Percentiles rank a stretch among this genome's conserved stretches.
phyloP scores from a whole-genome alignment of 805 yeast genomes.

The Lipomyces oligophaga region DNA sequence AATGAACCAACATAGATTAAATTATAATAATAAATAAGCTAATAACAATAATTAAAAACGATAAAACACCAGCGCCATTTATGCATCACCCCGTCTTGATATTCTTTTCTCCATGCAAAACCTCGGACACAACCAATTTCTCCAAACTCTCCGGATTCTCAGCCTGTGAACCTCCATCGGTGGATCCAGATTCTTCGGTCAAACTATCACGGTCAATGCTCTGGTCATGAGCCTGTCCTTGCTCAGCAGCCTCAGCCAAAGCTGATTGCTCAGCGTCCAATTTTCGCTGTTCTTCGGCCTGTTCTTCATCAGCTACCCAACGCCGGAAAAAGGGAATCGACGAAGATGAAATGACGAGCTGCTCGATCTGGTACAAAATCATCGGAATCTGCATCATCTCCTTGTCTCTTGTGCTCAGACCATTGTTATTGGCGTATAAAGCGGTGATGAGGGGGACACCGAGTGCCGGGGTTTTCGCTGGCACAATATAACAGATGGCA shows the following conservation, averaged over 20 bases:
- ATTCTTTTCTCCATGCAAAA: too few species aligned
- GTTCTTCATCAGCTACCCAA: slow-evolving; percentile 50
- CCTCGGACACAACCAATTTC: too few species aligned
- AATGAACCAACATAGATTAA: too few species aligned
- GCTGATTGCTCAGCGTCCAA: slow-evolving; percentile 5
- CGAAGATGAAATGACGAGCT: slow-evolving; percentile 76
- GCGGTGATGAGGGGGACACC: slow-evolving; percentile 79
- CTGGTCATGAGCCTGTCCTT: too few species aligned
- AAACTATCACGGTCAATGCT: too few species aligned
- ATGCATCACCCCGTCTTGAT: too few species aligned
- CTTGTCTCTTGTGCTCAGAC: slow-evolving; percentile 39
- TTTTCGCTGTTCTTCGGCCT: slow-evolving; percentile 10
- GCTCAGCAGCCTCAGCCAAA: too few species aligned
- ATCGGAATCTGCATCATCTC: slow-evolving; percentile 79
- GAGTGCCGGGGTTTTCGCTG: slow-evolving; percentile 88
- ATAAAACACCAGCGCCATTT: too few species aligned
- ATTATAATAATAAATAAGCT: background rate
- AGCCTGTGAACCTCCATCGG: too few species aligned
- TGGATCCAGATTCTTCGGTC: too few species aligned
- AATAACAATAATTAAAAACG: background rate
- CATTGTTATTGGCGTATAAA: slow-evolving; percentile 61
- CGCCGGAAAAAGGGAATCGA: slow-evolving; percentile 60
- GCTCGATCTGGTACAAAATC: slow-evolving; percentile 82
- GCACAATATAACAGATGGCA: slow-evolving; percentile 79
- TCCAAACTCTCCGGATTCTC: too few species aligned